Percentiles rank a stretch among this genome's conserved stretches.
Conservation (phyloP, 129 eudicot genomes). For the Tagetes patula region DNA sequence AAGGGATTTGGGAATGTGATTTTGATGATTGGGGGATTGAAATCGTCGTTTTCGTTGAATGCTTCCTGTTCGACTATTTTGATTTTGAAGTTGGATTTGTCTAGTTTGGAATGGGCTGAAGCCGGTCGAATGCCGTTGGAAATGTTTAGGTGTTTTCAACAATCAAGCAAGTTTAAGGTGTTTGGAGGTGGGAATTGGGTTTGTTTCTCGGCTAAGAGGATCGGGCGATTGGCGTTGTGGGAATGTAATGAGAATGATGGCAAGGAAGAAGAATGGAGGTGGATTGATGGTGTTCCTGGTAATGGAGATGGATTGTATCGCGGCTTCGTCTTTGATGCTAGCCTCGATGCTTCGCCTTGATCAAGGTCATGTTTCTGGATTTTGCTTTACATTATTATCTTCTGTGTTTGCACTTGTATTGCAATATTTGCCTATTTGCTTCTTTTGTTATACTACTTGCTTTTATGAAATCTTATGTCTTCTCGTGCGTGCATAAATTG, state of each 20-base stretch:
- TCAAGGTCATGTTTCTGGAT: conserved; percentile 21
- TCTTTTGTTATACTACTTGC: conserved; percentile 1
- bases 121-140: conserved; percentile 88
- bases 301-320: conserved; percentile 83
- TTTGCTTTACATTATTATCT: conserved; percentile 18
- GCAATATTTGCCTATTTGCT: conserved; percentile 7
- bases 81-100: conserved; percentile 80
- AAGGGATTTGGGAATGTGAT: conserved; percentile 58
- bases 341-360: conserved; percentile 54
- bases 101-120: conserved; percentile 84
- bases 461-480: conserved; percentile 12
- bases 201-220: conserved; percentile 80
- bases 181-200: conserved; percentile 89
- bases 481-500: conserved; percentile 23
- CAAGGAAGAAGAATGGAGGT: conserved; percentile 57
- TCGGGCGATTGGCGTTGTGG: conserved; percentile 81
- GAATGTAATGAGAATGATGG: conserved; percentile 43
- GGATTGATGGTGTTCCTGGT: conserved; percentile 86
- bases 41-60: conserved; percentile 67
- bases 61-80: conserved; percentile 78
- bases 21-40: conserved; percentile 84
- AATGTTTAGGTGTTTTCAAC: conserved; percentile 69
- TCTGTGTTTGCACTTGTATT: conserved; percentile 31
- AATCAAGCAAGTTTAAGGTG: conserved; percentile 91
- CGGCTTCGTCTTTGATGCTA: conserved; percentile 82